Evolutionary conservation across 768 basidiomycete species (phyloP), one percentile per base, ranked within the genome.

Genomic region (Guyanaporus albipodus): DNA sequence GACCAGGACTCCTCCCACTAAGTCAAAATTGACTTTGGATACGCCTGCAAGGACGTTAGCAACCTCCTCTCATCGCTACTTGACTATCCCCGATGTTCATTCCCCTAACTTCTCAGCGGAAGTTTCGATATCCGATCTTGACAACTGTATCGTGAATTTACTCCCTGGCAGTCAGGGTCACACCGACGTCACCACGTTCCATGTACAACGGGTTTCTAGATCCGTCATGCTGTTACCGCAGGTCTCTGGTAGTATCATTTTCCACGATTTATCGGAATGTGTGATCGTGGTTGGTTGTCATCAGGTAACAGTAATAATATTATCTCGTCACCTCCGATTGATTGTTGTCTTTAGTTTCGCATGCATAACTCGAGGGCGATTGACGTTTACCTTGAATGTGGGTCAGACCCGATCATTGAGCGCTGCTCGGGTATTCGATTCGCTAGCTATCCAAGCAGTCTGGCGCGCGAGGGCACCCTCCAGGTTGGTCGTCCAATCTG

Each of bases 341-440:
- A 44, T 21, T 18, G 24, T 21, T 39, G 14, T 33, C 17, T 12
- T 40, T 60, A 95, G 92, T 91, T 92, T 61, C 83, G 92, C 35
- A 91, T 95, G 79, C 92, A 94, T 62, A 73, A 76, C 17, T 91
- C 91, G 1, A 71, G 60, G 0, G 49, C 70, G 8, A 77, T 84
- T 0, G 79, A 82, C 40, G 76, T 91, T 3, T 83, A 85, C 55
- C 73, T 94, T 3, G 69, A 77, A 6, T 79, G 82, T 10, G 59
- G 68, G 4, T 90, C 89, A 4, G 80, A 82, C 36, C 91, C 91
- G 1, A 74, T 91, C 63, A 90, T 94, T 35, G 92, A 95, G 59
- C 73, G 84, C 51, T 91, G 82, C 56, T 68, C 69, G 0, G 54
- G 56, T 0, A 77, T 93, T 37, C 70, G 75, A 6, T 92, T 95